Conservation (phyloP, 257 asterid genomes). For the Solanum chmielewskii region DNA sequence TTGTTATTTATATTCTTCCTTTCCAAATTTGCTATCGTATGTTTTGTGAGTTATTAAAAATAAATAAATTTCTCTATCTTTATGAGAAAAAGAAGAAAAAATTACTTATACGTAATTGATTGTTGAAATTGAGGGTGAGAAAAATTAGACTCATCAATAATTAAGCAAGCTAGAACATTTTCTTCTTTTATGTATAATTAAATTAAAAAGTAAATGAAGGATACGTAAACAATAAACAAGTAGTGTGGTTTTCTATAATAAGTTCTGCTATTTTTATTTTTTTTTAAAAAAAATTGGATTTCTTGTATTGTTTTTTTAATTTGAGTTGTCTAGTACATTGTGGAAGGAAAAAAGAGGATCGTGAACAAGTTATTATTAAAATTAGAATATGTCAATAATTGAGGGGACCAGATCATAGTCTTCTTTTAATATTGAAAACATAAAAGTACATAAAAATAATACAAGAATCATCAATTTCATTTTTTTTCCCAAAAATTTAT, state of each 20-base stretch:
- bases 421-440: neutral
- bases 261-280: neutral
- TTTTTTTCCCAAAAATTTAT: neutral
- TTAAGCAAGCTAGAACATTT: too few relatives aligned
- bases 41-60: neutral
- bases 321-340: neutral
- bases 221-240: neutral
- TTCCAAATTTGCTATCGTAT: neutral
- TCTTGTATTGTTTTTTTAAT: neutral
- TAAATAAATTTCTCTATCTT: too few relatives aligned
- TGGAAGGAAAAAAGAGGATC: neutral
- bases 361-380: neutral
- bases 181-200: too few relatives aligned
- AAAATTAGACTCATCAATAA: neutral
- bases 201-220: too few relatives aligned
- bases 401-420: neutral
- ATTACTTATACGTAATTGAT: too few relatives aligned
- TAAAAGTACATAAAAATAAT: neutral
- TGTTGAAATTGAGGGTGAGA: neutral
- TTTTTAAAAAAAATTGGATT: neutral
- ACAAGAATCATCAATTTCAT: neutral
- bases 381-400: neutral
- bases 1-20: neutral
- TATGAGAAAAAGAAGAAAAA: too few relatives aligned
- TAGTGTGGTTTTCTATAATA: neutral